A percentile compares a stretch with the other conserved stretches of the same genome.
Evolutionary conservation across 441 rosid genomes (phyloP).

Genomic region (Jatropha multifida): DNA sequence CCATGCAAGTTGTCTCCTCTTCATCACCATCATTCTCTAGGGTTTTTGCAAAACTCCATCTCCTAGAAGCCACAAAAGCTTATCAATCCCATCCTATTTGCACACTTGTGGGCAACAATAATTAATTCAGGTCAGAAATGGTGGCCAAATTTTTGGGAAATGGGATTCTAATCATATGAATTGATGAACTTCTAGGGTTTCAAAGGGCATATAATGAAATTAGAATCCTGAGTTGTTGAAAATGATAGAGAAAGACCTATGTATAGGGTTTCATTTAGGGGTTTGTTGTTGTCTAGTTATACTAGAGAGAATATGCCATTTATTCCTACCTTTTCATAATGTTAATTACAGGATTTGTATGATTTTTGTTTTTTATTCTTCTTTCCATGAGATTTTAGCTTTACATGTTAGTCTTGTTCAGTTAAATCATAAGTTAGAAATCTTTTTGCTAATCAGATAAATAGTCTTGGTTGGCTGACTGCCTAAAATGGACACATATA

Average conservation of each 20-base stretch:
- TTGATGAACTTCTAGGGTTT: too few species aligned
- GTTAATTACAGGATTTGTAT: too few species aligned
- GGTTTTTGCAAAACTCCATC: conserved; percentile 38
- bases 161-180: background rate
- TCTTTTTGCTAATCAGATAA: too few species aligned
- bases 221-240: conserved; percentile 34
- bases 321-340: background rate
- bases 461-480: too few species aligned
- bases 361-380: background rate
- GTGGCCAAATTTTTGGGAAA: conserved; percentile 5
- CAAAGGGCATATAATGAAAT: background rate
- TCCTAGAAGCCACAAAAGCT: conserved; percentile 36
- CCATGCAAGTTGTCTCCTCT: conserved; percentile 36
- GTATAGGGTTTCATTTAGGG: conserved; percentile 12
- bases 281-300: conserved; percentile 30
- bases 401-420: too few species aligned
- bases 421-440: too few species aligned
- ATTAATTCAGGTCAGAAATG: background rate
- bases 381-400: background rate
- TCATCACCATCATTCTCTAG: conserved; percentile 22
- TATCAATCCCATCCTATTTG: conserved; percentile 15
- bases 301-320: conserved; percentile 18
- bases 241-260: background rate
- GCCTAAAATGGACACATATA: too few species aligned
- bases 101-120: conserved; percentile 6